Evolutionary conservation across 139 green algal genomes (phyloP).

Genomic region (Yamagishiella unicocca): DNA sequence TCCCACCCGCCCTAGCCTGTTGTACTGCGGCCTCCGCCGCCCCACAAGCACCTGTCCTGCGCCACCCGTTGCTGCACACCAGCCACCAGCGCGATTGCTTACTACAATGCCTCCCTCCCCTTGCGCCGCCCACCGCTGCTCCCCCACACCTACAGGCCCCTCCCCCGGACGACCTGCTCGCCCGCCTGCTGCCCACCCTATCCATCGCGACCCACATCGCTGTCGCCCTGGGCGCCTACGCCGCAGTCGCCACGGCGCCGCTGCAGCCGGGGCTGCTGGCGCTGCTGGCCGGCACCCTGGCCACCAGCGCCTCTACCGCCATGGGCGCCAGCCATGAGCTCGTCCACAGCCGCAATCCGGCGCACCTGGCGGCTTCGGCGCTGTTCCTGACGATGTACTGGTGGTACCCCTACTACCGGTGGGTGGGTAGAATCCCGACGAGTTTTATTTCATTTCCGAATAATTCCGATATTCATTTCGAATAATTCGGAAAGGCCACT

Average conservation of each 20-base stretch:
- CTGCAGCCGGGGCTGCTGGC: not conserved
- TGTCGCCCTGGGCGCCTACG: not conserved
- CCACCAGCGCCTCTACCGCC: not conserved
- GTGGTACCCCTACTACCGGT: constrained; percentile 39
- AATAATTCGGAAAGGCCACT: no score
- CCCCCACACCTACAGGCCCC: not conserved
- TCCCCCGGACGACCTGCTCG: not conserved
- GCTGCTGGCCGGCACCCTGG: not conserved
- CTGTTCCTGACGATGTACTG: constrained; percentile 5
- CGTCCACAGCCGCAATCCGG: constrained; percentile 21
- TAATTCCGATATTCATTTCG: not conserved
- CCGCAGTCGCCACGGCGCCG: not conserved
- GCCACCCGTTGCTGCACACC: not conserved
- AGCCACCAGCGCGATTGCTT: no score
- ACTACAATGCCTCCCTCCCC: no score
- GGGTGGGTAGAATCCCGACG: not conserved
- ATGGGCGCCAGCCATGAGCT: constrained; percentile 20
- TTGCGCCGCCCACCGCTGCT: no score
- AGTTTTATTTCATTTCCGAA: not conserved
- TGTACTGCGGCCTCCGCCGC: no score
- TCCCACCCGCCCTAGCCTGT: not conserved
- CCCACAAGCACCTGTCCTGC: not conserved
- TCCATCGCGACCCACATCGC: not conserved
- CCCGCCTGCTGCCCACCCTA: not conserved
- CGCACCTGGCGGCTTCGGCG: not conserved